Evolutionary conservation across 495 filamentous ascomycete genomes (phyloP), one percentile per base, ranked within the genome.

Genomic region (Cetradonia linearis): DNA sequence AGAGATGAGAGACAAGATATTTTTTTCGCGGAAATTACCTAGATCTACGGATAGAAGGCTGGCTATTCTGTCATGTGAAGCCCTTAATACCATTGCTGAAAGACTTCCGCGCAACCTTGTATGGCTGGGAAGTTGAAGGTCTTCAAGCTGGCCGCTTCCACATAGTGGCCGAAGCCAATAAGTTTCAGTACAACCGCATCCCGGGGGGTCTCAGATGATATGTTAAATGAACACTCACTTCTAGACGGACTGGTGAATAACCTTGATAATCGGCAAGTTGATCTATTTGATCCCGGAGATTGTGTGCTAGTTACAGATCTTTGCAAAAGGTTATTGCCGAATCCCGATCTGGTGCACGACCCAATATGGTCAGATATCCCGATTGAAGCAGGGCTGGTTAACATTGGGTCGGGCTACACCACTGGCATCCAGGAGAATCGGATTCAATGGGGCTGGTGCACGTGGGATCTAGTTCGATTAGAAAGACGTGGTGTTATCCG

Each of bases 391-490:
- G 5, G 16, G 23, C 27, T 14, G 7, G 11, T 10, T 1, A 23
- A 13, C 33, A 10, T 23, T 1, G 31, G 8, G 20, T 27, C 44
- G 20, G 9, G 3, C 5, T 3, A 3, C 25, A 23, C 37, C 25
- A 40, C 14, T 3, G 36, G 8, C 5, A 3, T 44, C 36, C 27
- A 46, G 25, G 3, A 13, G 0, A 18, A 2, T 6, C 9, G 20
- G 3, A 0, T 2, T 30, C 48, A 55, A 5, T 61, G 58, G 58
- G 58, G 48, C 13, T 61, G 58, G 58, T 53, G 49, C 18, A 10
- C 55, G 49, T 61, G 58, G 58, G 58, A 61, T 23, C 9, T 30
- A 18, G 1, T 16, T 2, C 49, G 58, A n/a, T n/a, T 61, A 10
- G 0, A 9, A 7, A 4, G 5, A 36, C 30, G 14, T 6, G 36